These are phyloP conservation scores for Cryptomeria japonica DNA, from an alignment of 75 land plant species.

Conservation along the genomic window DNA sequence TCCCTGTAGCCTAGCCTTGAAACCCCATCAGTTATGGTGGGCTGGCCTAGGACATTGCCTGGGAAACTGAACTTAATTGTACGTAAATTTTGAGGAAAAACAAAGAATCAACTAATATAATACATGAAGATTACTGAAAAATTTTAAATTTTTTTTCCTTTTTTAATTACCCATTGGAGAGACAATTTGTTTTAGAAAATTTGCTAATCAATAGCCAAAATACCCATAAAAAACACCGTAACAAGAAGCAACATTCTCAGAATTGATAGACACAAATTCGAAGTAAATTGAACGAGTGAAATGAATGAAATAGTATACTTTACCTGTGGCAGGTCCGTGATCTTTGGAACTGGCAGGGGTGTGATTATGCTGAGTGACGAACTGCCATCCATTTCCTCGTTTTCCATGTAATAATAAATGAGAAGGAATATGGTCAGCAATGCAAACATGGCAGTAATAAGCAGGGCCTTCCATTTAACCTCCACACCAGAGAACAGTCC, in stretches of 20 bases:
- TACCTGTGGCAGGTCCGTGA: conserved; percentile 76
- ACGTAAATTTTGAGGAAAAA: not conserved
- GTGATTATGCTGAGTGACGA: conserved; percentile 40
- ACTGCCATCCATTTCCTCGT: not conserved
- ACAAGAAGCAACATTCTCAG: not conserved
- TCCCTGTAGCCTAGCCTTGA: too few species aligned
- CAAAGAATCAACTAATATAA: not conserved
- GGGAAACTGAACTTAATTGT: too few species aligned
- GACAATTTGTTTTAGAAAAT: too few species aligned
- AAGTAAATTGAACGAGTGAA: not conserved
- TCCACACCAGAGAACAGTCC: conserved; percentile 14
- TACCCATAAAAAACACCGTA: not conserved
- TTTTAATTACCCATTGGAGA: not conserved
- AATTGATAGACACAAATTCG: not conserved
- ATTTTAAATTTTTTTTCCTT: too few species aligned
- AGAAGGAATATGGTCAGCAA: conserved; percentile 5
- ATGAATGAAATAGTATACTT: too few species aligned
- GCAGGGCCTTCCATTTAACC: conserved; percentile 22
- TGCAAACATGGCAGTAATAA: conserved; percentile 20
- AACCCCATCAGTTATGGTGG: too few species aligned
- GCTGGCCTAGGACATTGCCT: too few species aligned
- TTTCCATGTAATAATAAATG: conserved; percentile 9
- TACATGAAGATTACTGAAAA: too few species aligned
- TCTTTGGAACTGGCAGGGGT: conserved; percentile 65
- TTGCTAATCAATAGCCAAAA: too few species aligned